These are phyloP conservation scores for Sistotremastrum niveocremeum DNA, from an alignment of 768 basidiomycete species.

Conservation along the genomic window DNA sequence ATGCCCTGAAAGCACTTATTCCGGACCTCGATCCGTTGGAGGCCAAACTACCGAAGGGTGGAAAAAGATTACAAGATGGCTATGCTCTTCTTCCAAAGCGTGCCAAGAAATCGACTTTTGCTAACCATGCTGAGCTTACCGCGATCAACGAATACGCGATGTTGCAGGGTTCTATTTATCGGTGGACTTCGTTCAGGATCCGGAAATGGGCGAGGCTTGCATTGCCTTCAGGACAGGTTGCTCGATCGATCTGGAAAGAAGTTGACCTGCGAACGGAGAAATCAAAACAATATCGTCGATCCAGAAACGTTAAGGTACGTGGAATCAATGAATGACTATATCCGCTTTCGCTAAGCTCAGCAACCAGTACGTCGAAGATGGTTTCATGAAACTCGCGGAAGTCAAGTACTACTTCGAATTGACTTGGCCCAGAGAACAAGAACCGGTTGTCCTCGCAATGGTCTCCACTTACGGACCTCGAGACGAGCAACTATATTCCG, in stretches of 20 bases:
- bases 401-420: conserved; percentile 9
- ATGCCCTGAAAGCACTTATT: neutral
- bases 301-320: conserved; percentile 23
- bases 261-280: neutral
- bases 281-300: conserved; percentile 12
- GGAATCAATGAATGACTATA: neutral
- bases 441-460: conserved; percentile 1
- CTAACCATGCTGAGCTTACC: conserved; percentile 2
- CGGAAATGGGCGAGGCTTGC: conserved; percentile 20
- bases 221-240: conserved; percentile 26
- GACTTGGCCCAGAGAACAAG: too few relatives aligned
- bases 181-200: conserved; percentile 3
- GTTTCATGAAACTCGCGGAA: conserved; percentile 3
- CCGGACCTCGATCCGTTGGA: conserved; percentile 1
- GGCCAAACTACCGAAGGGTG: conserved; percentile 3
- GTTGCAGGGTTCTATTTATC: too few relatives aligned
- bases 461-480: conserved; percentile 2
- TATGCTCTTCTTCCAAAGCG: conserved; percentile 12
- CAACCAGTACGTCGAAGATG: neutral
- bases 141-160: neutral
- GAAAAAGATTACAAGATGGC: conserved; percentile 9
- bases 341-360: neutral
- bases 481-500: neutral
- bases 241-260: conserved; percentile 21
- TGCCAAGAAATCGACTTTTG: conserved; percentile 10